Conservation (phyloP, 1,284 basidiomycete species). For the Tilletia caries region DNA sequence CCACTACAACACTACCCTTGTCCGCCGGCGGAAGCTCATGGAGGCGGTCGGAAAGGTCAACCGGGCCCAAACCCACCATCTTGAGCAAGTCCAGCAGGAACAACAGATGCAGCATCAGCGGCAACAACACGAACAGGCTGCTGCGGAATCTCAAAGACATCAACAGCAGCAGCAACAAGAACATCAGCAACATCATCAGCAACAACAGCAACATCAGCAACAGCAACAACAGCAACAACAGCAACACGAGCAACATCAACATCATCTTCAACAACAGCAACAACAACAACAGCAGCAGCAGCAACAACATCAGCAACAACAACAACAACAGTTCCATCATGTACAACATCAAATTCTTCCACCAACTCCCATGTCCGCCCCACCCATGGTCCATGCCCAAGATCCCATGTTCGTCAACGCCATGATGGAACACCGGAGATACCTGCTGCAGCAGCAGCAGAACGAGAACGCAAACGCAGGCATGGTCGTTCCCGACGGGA, state of each 20-base stretch:
- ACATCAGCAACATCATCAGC: background rate
- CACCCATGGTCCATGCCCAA: background rate
- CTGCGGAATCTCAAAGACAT: constrained; percentile 9
- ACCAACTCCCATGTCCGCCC: background rate
- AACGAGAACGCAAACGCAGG: background rate
- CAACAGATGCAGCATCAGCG: background rate
- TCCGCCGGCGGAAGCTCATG: constrained; percentile 7
- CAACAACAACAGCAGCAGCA: background rate
- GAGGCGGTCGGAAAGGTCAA: constrained; percentile 13
- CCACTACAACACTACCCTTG: constrained; percentile 35
- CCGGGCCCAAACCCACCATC: background rate
- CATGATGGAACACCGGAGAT: background rate
- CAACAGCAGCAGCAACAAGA: constrained; percentile 7
- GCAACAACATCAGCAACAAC: background rate
- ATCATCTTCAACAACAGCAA: background rate
- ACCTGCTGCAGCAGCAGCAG: background rate
- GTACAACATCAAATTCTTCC: constrained; percentile 6
- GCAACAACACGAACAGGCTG: constrained; percentile 10
- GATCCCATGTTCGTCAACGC: background rate
- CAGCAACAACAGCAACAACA: background rate
- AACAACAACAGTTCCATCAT: constrained; percentile 11
- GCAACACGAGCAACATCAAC: background rate
- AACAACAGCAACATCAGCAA: constrained; percentile 6
- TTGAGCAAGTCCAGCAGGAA: constrained; percentile 1
- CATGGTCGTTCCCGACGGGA: background rate